These are phyloP conservation scores for Annulohypoxylon stygium DNA, from an alignment of 495 filamentous ascomycete genomes.

Conservation along the genomic window DNA sequence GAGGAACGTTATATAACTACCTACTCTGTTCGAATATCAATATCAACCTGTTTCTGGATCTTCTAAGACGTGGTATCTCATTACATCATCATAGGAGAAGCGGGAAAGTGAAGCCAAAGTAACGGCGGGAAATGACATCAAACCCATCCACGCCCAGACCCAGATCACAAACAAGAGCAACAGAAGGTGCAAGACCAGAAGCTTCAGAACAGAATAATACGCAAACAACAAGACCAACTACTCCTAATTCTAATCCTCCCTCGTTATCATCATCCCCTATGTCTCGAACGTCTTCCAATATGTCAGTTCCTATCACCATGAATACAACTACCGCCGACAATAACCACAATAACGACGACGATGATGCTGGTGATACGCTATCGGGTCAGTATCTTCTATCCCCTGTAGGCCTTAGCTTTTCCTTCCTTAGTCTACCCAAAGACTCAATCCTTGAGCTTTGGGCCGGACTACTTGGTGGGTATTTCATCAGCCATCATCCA, in stretches of 20 bases:
- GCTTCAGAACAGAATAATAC: not conserved
- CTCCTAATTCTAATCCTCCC: not conserved
- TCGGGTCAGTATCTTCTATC: not conserved
- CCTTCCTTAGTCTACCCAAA: no score
- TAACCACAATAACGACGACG: not conserved
- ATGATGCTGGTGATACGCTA: not conserved
- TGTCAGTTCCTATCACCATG: not conserved
- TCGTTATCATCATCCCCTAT: conserved; percentile 7
- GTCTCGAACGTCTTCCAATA: not conserved
- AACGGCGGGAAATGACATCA: not conserved
- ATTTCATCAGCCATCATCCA: not conserved
- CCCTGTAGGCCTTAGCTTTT: not conserved
- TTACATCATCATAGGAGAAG: not conserved
- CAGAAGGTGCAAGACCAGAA: not conserved
- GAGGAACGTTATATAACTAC: not conserved
- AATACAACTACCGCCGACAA: not conserved
- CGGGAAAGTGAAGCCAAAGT: not conserved
- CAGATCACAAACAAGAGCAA: not conserved
- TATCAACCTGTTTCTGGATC: not conserved
- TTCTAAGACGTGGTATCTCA: not conserved
- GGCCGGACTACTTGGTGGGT: not conserved
- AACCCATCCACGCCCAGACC: not conserved
- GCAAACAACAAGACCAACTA: not conserved
- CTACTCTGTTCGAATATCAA: not conserved
- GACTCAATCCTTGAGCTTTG: not conserved